Evolutionary conservation across 345 rosid species (phyloP).

Genomic region (Hevea brasiliensis): DNA sequence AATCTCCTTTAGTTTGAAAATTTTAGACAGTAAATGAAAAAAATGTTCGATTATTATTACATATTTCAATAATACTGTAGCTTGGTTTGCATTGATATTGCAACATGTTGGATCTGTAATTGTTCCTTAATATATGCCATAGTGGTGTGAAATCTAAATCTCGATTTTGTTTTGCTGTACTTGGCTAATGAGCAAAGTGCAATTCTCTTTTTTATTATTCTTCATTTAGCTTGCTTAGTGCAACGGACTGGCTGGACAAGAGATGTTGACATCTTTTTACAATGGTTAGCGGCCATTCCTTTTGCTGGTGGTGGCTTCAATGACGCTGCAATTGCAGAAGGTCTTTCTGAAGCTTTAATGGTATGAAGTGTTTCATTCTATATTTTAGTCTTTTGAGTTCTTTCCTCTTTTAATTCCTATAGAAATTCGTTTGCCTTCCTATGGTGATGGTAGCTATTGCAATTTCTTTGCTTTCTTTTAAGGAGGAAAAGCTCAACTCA

Average conservation of each 20-base stretch:
- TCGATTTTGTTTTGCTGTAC: background rate
- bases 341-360: too few relatives aligned
- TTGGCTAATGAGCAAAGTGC: background rate
- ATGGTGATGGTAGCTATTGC: too few relatives aligned
- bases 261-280: conserved; percentile 73
- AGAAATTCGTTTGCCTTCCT: too few relatives aligned
- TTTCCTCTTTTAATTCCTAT: too few relatives aligned
- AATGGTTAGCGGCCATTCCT: conserved; percentile 73
- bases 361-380: too few relatives aligned
- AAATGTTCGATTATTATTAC: background rate
- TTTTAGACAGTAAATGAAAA: background rate
- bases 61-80: background rate
- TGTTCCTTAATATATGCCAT: too few relatives aligned
- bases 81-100: too few relatives aligned
- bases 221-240: conserved; percentile 70
- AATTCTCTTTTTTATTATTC: background rate
- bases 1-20: too few relatives aligned
- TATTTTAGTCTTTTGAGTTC: too few relatives aligned
- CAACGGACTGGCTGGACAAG: conserved; percentile 96
- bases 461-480: too few relatives aligned
- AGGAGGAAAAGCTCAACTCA: too few relatives aligned
- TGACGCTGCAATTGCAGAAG: conserved; percentile 91
- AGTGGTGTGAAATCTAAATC: background rate
- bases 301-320: conserved; percentile 92
- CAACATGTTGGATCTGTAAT: too few relatives aligned